Evolutionary conservation across 1,139 yeast species (phyloP), one percentile per base, ranked within the genome.

Genomic region (Pichia sp.): DNA sequence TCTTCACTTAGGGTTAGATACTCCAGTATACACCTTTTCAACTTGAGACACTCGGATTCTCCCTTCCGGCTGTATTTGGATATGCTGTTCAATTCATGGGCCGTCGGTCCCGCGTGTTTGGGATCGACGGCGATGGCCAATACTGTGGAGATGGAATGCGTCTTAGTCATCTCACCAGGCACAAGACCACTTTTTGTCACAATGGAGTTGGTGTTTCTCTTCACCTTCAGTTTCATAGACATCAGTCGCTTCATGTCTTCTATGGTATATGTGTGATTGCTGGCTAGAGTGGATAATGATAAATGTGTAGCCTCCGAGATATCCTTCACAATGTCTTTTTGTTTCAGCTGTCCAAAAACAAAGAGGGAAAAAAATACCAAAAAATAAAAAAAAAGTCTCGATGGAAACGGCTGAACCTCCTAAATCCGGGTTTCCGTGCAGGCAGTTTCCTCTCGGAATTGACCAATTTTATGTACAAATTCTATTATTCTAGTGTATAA

Each of bases 221-320:
- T 44, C 14, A 44, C 21, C 24, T 40, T 40, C 8, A 40, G 32
- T 20, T 36, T 36, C 20, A 44, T 15, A 2, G 47, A 39, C 19
- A 27, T 32, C 17, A 44, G 17, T 18, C 44, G 18, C 19, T 24
- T 36, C 47, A 44, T 44, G 27, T n/a, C n/a, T n/a, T n/a, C n/a
- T n/a, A n/a, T n/a, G n/a, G n/a, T n/a, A n/a, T n/a, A n/a, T n/a
- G n/a, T n/a, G 20, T 18, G 22, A 4, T 21, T 4, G 14, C 31
- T 24, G 21, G 4, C n/a, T 22, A 21, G 5, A n/a, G 11, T 11
- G 11, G 17, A 6, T 11, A 34, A 6, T 10, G 22, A 18, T 34
- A 34, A 5, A n/a, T 24, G 27, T 8, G 10, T 24, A 24, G 7
- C n/a, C n/a, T n/a, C n/a, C n/a, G n/a, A n/a, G n/a, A n/a, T n/a